Evolutionary conservation across 257 asterid genomes (phyloP), one percentile per base, ranked within the genome.

Genomic region (Thymus quinquecostatus): DNA sequence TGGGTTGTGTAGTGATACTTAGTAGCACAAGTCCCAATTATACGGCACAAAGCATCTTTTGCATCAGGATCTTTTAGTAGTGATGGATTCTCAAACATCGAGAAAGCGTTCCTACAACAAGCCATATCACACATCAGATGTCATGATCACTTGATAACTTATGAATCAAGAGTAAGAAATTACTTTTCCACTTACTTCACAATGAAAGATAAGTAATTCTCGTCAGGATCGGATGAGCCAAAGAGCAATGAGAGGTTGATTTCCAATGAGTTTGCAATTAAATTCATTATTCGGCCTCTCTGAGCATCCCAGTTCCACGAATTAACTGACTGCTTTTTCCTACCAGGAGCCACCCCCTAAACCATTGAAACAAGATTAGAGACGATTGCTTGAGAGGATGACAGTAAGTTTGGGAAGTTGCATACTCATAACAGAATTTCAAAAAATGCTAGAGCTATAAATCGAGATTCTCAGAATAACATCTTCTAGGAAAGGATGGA

Each of bases 301-400:
- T 88, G 97, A 40, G 88, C 64, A 74, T 88, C 97, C 98, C 98
- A 94, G 70, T 86, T 85, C 99, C 98, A 94, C 38, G 89, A 72
- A 77, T 84, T 86, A 9, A 80, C 87, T 32, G 75, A 80, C 74
- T 80, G 78, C 77, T 83, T 94, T 86, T 89, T 94, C 75, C 89
- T 82, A 74, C 81, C 84, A 75, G 83, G 78, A 49, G 93, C 86
- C 6, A 69, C 79, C 70, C 80, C 98, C 99, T 94, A 75, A 51
- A 82, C 60, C 73, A 82, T 77, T 43, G 69, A 49, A 56, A 55
- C 54, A 50, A 45, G 27, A 69, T 69, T 63, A 69, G 4, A 38
- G 14, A 55, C 11, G 57, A 29, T 34, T 51, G 45, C 48, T 50
- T 21, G 60, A 36, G 5, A 36, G 40, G 40, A 36, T 36, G 40